These are phyloP conservation scores for Periconia digitata DNA, from an alignment of 2,329 filamentous ascomycete species.

Conservation along the genomic window DNA sequence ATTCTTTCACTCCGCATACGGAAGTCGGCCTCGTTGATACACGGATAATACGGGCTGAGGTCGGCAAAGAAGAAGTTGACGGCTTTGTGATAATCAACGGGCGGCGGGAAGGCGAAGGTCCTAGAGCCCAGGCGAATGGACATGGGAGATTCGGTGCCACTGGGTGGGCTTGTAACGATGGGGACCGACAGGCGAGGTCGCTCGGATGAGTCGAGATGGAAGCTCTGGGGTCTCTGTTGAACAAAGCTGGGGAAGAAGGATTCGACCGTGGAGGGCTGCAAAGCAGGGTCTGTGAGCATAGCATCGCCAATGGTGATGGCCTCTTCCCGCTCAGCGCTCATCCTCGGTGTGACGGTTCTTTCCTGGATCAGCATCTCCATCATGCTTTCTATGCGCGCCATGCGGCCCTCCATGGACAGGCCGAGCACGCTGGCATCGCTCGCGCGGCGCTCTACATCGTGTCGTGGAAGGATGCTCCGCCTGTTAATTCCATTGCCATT, in stretches of 20 bases:
- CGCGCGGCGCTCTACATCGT: conserved; percentile 22
- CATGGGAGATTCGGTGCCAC: conserved; percentile 8
- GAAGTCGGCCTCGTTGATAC: conserved; percentile 33
- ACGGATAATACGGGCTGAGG: conserved; percentile 28
- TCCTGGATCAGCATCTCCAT: conserved; percentile 39
- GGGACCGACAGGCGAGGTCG: conserved; percentile 7
- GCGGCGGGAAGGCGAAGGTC: conserved; percentile 23
- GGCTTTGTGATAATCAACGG: conserved; percentile 24
- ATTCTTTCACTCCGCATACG: conserved; percentile 24
- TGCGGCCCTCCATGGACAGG: conserved; percentile 36
- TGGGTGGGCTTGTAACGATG: conserved; percentile 6
- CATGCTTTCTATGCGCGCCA: conserved; percentile 38
- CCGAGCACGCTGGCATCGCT: conserved; percentile 30
- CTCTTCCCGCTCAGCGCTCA: conserved; percentile 32
- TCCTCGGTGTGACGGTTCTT: conserved; percentile 23
- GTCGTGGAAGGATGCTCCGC: conserved; percentile 22
- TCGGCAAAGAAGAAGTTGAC: conserved; percentile 31
- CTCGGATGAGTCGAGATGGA: conserved; percentile 14
- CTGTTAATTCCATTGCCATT: conserved; percentile 19
- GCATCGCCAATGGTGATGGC: conserved; percentile 15
- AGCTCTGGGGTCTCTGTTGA: conserved; percentile 16
- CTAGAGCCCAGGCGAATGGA: conserved; percentile 21
- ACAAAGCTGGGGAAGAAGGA: conserved; percentile 24
- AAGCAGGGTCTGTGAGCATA: conserved; percentile 17
- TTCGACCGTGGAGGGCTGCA: conserved; percentile 25